A percentile compares a stretch with the other conserved stretches of the same genome.
Conservation (phyloP, 352 stramenopile species). For the Phytophthora pini region DNA sequence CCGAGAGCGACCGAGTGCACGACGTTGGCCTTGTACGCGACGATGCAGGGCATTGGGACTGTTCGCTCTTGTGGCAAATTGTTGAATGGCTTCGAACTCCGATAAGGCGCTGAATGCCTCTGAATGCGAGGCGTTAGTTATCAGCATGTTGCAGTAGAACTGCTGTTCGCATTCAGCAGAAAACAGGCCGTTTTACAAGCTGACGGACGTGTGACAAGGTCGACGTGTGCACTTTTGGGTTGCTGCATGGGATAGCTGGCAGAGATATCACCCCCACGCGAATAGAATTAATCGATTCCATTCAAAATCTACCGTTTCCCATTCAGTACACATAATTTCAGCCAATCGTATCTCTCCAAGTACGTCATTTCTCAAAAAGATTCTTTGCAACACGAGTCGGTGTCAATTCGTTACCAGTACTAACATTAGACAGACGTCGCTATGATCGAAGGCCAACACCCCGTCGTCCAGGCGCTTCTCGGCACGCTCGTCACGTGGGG, state of each 20-base stretch:
- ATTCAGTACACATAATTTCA: neutral
- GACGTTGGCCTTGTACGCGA: conserved; percentile 82
- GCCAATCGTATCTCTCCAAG: conserved; percentile 6
- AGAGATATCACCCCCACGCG: neutral
- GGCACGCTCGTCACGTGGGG: conserved; percentile 88
- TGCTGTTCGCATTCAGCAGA: conserved; percentile 13
- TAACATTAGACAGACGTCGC: neutral
- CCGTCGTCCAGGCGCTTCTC: conserved; percentile 81
- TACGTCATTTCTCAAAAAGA: conserved; percentile 18
- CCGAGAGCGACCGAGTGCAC: conserved; percentile 74
- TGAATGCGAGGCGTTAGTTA: too few relatives aligned
- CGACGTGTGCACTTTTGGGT: neutral
- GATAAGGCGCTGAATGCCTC: too few relatives aligned
- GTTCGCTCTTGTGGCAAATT: conserved; percentile 11
- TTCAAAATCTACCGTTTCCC: too few relatives aligned
- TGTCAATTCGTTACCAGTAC: neutral
- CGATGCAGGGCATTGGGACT: conserved; percentile 31
- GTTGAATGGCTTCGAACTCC: conserved; percentile 11
- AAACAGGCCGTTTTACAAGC: conserved; percentile 10
- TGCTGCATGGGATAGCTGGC: too few relatives aligned
- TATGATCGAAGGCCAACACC: conserved; percentile 82
- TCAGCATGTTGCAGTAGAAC: conserved; percentile 9
- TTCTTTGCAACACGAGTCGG: neutral
- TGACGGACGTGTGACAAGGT: conserved; percentile 15
- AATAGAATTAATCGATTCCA: too few relatives aligned